Evolutionary conservation across 108 stramenopile species (phyloP), one percentile per base, ranked within the genome.

Genomic region (Pelagomonas calceolata): DNA sequence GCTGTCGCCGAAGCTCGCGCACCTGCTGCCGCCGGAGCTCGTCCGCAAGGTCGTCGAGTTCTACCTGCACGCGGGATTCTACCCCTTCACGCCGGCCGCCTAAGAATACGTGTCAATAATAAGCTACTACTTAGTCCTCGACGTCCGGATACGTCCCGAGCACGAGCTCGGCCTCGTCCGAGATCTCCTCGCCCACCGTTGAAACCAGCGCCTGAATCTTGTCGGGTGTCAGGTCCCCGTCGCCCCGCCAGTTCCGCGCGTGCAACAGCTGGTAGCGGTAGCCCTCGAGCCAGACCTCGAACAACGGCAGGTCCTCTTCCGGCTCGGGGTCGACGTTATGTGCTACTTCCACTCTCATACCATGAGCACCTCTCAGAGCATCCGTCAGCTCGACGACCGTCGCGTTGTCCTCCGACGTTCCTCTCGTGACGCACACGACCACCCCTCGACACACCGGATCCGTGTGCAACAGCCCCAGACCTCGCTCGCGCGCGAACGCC

Each of bases 201-300:
- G 18, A 17, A 26, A 60, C 51, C 21, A 60, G 18, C 51, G 14
- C 51, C 21, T 26, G 7, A 3, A 60, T 60, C 21, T 26, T 16
- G 3, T 60, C 51, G 51, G 51, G 51, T 3, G 26, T 16, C 21
- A 60, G 51, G 51, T 60, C 51, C 21, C 51, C 51, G 7, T 60
- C 51, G 7, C 10, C 51, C 21, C 29, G 14, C 21, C 21, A 16
- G 51, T 60, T 60, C 21, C 51, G 51, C 21, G 51, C 3, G 51
- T 60, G 51, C 21, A 60, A 26, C 21, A 60, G 21, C 7, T 26
- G 3, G 51, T 60, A 60, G 51, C 51, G 51, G 51, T 60, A 60
- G 51, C 51, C 51, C 51, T 60, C 51, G 51, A 60, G 51, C 51
- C 51, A 60, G 51, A 60, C 51, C 51, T 60, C 51, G 51, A 43